Percentiles rank a stretch among this genome's conserved stretches.
Evolutionary conservation across 1,139 yeast species (phyloP).

Genomic region (Yamadazyma mexicana): DNA sequence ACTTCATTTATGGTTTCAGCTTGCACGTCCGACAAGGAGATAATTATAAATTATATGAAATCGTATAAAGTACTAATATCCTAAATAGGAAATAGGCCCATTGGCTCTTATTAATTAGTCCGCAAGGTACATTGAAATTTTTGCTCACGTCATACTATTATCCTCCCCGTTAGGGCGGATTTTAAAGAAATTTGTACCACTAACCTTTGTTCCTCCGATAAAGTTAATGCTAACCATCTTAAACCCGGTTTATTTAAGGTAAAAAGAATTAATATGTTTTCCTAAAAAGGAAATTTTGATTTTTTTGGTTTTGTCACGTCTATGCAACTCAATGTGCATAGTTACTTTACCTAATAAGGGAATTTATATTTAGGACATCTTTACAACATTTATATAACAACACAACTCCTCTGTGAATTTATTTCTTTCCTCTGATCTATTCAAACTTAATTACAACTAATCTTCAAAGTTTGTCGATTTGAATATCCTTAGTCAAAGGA

Average conservation of each 20-base stretch:
- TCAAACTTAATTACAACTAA: neutral
- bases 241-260: neutral
- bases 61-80: too few relatives aligned
- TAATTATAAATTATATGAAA: too few relatives aligned
- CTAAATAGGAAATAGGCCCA: too few relatives aligned
- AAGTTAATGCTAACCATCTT: neutral
- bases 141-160: too few relatives aligned
- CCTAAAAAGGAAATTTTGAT: constrained; percentile 1
- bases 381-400: constrained; percentile 1
- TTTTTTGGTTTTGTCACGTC: neutral
- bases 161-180: too few relatives aligned
- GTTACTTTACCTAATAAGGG: constrained; percentile 17
- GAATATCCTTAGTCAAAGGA: too few relatives aligned
- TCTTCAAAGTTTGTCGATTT: too few relatives aligned
- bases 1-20: too few relatives aligned
- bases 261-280: neutral
- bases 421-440: constrained; percentile 1
- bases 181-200: too few relatives aligned
- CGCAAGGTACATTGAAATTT: too few relatives aligned
- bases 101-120: too few relatives aligned
- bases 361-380: constrained; percentile 6
- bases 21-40: too few relatives aligned
- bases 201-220: neutral
- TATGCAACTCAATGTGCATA: constrained; percentile 3
- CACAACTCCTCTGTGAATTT: neutral